These are phyloP conservation scores for Trypanosoma congolense DNA, from an alignment of 208 protist genomes.

Conservation along the genomic window DNA sequence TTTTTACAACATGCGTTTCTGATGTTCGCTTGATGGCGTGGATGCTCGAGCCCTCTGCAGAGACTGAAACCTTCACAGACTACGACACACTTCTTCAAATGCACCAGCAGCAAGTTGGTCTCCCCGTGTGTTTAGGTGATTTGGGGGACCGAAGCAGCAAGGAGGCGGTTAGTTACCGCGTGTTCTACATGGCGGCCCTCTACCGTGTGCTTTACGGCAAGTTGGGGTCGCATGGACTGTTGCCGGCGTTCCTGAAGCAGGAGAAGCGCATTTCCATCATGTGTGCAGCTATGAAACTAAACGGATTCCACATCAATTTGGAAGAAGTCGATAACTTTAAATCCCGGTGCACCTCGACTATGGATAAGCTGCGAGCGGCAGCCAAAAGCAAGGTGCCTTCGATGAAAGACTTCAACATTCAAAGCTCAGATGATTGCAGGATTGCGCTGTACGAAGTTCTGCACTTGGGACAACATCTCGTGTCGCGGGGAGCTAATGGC, in stretches of 20 bases:
- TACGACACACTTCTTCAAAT: slow-evolving; percentile 23
- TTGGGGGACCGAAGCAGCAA: slow-evolving; percentile 5
- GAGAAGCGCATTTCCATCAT: slow-evolving; percentile 80
- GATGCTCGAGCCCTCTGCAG: slow-evolving; percentile 41
- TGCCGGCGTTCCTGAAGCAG: slow-evolving; percentile 81
- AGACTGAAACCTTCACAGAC: slow-evolving; percentile 18
- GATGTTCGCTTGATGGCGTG: slow-evolving; percentile 84
- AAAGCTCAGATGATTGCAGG: slow-evolving; percentile 79
- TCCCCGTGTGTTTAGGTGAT: slow-evolving; percentile 8
- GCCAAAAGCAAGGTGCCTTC: slow-evolving; percentile 43
- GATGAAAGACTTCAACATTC: slow-evolving; percentile 77
- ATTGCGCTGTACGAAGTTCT: slow-evolving; percentile 82
- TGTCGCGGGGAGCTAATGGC: slow-evolving; percentile 10
- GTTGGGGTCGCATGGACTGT: slow-evolving; percentile 65
- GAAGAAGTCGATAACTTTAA: slow-evolving; percentile 59
- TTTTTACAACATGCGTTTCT: slow-evolving; percentile 63
- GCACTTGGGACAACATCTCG: slow-evolving; percentile 58
- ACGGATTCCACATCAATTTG: slow-evolving; percentile 63
- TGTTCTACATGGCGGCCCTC: slow-evolving; percentile 68
- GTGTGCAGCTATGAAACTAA: slow-evolving; percentile 67
- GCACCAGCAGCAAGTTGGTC: slow-evolving; percentile 20
- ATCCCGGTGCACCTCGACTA: slow-evolving; percentile 34
- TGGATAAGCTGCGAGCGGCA: slow-evolving; percentile 31
- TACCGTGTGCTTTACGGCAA: slow-evolving; percentile 76
- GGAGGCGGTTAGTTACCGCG: slow-evolving; percentile 51